Percentiles rank a stretch among this genome's conserved stretches.
phyloP scores from a whole-genome alignment of 805 yeast species.

The Spencermartinsiella europaea region DNA sequence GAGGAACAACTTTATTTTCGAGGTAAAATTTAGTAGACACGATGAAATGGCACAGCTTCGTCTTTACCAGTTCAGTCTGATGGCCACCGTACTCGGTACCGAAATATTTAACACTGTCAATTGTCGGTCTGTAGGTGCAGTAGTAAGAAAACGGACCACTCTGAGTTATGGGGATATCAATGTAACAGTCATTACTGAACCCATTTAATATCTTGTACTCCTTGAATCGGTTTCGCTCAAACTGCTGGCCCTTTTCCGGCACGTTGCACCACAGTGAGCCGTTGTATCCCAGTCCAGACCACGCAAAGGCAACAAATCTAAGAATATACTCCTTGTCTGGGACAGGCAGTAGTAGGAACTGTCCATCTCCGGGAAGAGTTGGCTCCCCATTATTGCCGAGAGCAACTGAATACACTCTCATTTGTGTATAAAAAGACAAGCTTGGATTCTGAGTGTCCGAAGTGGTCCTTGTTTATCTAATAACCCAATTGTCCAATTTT shows the following conservation, averaged over 20 bases:
- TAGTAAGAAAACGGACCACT: conserved; percentile 84
- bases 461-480: neutral
- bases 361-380: conserved; percentile 30
- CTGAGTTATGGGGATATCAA: conserved; percentile 54
- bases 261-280: conserved; percentile 73
- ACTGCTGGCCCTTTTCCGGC: conserved; percentile 46
- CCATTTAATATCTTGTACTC: conserved; percentile 46
- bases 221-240: conserved; percentile 53
- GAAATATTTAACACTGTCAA: conserved; percentile 16
- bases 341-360: conserved; percentile 35
- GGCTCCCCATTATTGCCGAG: conserved; percentile 29
- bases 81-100: neutral
- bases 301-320: conserved; percentile 65
- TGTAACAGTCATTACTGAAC: conserved; percentile 56
- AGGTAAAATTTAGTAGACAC: conserved; percentile 72
- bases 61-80: conserved; percentile 21
- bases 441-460: too few species aligned
- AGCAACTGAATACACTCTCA: conserved; percentile 21
- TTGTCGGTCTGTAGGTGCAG: conserved; percentile 46
- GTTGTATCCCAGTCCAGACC: conserved; percentile 63
- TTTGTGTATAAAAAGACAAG: too few species aligned
- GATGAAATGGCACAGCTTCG: conserved; percentile 59
- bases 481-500: neutral
- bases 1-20: conserved; percentile 52
- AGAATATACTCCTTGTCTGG: conserved; percentile 40